Evolutionary conservation across 2,329 filamentous ascomycete species (phyloP).

Genomic region (Fusarium torreyae): DNA sequence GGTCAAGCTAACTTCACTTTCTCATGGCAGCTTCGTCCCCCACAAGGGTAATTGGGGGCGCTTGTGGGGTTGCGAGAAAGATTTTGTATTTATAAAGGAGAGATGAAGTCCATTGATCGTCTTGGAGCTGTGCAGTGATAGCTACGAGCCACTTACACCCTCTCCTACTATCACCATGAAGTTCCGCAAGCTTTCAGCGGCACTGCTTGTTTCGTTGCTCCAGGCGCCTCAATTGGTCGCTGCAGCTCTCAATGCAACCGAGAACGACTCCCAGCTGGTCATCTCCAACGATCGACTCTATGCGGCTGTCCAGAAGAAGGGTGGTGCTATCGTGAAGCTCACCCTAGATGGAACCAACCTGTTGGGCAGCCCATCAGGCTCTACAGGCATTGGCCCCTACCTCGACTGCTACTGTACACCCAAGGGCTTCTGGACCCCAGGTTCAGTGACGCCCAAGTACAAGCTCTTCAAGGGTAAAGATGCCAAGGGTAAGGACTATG

Average conservation of each 20-base stretch:
- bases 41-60: conserved; percentile 44
- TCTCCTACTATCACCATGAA: conserved; percentile 40
- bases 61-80: conserved; percentile 36
- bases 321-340: conserved; percentile 56
- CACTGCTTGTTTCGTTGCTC: conserved; percentile 41
- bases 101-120: conserved; percentile 19
- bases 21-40: conserved; percentile 40
- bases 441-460: conserved; percentile 61
- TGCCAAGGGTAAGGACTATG: conserved; percentile 67
- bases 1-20: conserved; percentile 31
- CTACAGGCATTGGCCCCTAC: conserved; percentile 68
- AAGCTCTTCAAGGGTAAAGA: conserved; percentile 64
- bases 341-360: conserved; percentile 62
- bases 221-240: conserved; percentile 43
- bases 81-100: conserved; percentile 32
- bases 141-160: conserved; percentile 8
- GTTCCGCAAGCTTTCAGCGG: conserved; percentile 41
- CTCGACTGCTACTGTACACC: conserved; percentile 76
- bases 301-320: conserved; percentile 56
- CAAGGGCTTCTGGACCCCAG: conserved; percentile 72
- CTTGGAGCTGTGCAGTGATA: conserved; percentile 11
- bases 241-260: conserved; percentile 53
- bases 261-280: conserved; percentile 53
- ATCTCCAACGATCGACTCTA: conserved; percentile 58
- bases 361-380: conserved; percentile 59